These are phyloP conservation scores for Hypoxylon trugodes DNA, from an alignment of 495 filamentous ascomycete species.

Conservation along the genomic window DNA sequence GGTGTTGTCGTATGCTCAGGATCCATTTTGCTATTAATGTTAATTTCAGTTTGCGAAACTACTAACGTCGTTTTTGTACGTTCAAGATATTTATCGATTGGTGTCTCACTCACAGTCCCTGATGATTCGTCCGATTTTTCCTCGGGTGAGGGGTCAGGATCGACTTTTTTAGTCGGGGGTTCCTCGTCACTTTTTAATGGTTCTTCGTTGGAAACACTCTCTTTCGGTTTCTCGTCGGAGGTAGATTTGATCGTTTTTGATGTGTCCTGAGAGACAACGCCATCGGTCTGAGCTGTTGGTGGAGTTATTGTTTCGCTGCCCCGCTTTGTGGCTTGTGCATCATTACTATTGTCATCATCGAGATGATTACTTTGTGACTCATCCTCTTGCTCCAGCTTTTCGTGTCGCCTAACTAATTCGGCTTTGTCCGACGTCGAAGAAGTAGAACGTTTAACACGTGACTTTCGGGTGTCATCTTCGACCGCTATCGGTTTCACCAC, in stretches of 20 bases:
- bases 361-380: constrained; percentile 24
- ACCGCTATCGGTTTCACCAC: constrained; percentile 31
- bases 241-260: neutral
- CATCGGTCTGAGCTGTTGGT: neutral
- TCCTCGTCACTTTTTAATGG: constrained; percentile 20
- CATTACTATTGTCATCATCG: neutral
- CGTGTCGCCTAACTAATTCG: neutral
- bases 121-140: constrained; percentile 1
- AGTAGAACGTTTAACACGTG: too few relatives aligned
- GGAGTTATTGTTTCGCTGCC: neutral
- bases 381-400: neutral
- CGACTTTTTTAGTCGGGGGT: neutral
- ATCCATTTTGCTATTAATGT: constrained; percentile 38
- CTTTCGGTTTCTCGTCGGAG: constrained; percentile 17
- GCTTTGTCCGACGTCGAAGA: neutral
- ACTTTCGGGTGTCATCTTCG: too few relatives aligned
- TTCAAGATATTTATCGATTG: constrained; percentile 1
- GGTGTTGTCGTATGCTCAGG: constrained; percentile 12
- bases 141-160: constrained; percentile 1
- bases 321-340: neutral
- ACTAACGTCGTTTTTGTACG: constrained; percentile 6
- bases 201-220: neutral
- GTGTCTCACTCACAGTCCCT: constrained; percentile 16
- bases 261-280: constrained; percentile 4
- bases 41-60: constrained; percentile 20